Conservation (phyloP, 1,284 basidiomycete species). For the Polyporus tsugae region DNA sequence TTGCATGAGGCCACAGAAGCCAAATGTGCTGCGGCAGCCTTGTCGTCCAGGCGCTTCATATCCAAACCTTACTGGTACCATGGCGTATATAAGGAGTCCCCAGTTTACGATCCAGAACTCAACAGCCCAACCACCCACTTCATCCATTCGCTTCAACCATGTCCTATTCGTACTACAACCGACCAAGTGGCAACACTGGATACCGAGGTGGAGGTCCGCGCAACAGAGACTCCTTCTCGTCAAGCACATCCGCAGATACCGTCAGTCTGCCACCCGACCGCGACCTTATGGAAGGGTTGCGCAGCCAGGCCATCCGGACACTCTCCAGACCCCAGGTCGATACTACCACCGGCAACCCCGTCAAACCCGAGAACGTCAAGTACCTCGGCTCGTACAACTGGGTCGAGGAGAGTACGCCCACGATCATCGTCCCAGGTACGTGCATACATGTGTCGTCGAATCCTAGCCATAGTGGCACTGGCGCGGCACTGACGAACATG, state of each 20-base stretch:
- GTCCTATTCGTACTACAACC: slow-evolving; percentile 10
- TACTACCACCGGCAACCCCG: background rate
- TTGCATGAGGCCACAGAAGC: background rate
- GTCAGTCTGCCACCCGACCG: slow-evolving; percentile 24
- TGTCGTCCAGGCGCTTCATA: background rate
- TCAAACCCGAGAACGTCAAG: slow-evolving; percentile 42
- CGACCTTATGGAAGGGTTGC: slow-evolving; percentile 25
- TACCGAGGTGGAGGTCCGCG: background rate
- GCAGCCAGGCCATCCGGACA: slow-evolving; percentile 8
- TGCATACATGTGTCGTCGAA: slow-evolving; percentile 9
- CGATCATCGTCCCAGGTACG: slow-evolving; percentile 65
- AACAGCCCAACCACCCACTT: too few species aligned
- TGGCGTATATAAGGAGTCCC: background rate
- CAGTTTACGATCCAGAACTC: too few species aligned
- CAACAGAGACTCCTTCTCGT: background rate
- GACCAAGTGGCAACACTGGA: background rate
- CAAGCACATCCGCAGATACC: background rate
- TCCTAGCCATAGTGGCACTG: too few species aligned
- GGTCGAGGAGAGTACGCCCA: slow-evolving; percentile 51
- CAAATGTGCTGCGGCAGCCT: background rate
- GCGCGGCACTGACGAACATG: background rate
- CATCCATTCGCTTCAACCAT: background rate
- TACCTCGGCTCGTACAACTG: slow-evolving; percentile 67
- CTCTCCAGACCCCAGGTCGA: slow-evolving; percentile 15
- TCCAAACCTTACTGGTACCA: background rate